Evolutionary conservation across 306 rosid genomes (phyloP), one percentile per base, ranked within the genome.

Genomic region (Canavalia ensiformis): DNA sequence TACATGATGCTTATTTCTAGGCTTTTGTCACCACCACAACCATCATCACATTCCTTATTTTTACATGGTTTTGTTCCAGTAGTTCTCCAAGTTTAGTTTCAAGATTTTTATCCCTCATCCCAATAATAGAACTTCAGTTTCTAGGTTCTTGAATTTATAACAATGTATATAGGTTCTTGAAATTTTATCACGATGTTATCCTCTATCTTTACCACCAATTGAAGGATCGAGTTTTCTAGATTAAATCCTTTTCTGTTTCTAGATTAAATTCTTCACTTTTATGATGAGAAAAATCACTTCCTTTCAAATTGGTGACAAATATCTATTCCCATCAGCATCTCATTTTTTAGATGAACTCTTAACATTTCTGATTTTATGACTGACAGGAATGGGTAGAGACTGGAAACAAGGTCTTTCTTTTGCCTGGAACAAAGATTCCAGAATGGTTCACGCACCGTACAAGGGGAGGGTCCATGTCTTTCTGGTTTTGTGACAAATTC

Each of bases 391-490:
- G 4, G 8, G 33, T 44, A 0, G 75, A 42, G 28, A 68, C 59
- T 25, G 76, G 63, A 6, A 34, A 47, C 60, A 55, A 54, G 41
- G 55, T 64, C 44, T 3, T 62, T 51, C 63, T 0, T 33, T 30
- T 67, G n/a, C 81, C 81, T 34, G 64, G 81, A 74, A 30, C 41
- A 12, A 68, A 54, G 13, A 37, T 75, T 44, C 86, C 64, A 7
- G 63, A 83, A 0, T 78, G 80, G 83, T 72, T 76, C 3, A 3
- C 29, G 0, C 30, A 33, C 12, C 11, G 18, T 13, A 4, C 6
- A 6, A 9, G 54, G 1, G 73, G 50, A 13, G 31, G 1, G 8
- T 47, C 56, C 1, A 35, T 39, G 12, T 62, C 79, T 28, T 80
- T 80, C 72, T 28, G 37, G 72, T 49, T 80, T 72, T 47, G 79